Conservation (phyloP, 805 yeast genomes). For the Wickerhamomyces alni region DNA sequence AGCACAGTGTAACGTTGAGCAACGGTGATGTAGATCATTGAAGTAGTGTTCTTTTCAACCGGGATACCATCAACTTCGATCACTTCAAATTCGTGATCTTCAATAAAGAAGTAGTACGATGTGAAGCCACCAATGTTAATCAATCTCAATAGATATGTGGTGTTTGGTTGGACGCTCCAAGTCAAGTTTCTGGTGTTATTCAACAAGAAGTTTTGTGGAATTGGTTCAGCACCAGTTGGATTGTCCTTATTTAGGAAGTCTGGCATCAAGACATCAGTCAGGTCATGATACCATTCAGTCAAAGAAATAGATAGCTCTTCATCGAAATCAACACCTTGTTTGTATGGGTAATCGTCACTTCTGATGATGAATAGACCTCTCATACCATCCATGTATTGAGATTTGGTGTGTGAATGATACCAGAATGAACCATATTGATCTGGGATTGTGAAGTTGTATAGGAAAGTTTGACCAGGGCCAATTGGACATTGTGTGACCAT, state of each 20-base stretch:
- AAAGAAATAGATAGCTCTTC: slow-evolving; percentile 68
- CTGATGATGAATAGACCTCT: slow-evolving; percentile 73
- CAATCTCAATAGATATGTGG: slow-evolving; percentile 75
- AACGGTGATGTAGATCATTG: slow-evolving; percentile 69
- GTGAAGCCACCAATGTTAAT: slow-evolving; percentile 88
- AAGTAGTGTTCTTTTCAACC: slow-evolving; percentile 69
- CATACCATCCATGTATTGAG: slow-evolving; percentile 43
- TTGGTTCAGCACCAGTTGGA: slow-evolving; percentile 98
- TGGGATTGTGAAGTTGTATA: slow-evolving; percentile 34
- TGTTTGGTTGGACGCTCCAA: slow-evolving; percentile 78
- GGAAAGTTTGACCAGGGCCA: slow-evolving; percentile 34
- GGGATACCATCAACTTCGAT: slow-evolving; percentile 91
- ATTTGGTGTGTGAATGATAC: slow-evolving; percentile 48
- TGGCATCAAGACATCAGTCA: slow-evolving; percentile 41
- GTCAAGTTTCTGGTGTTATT: slow-evolving; percentile 77
- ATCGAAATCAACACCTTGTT: slow-evolving; percentile 49
- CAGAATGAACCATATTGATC: slow-evolving; percentile 45
- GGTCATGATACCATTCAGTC: slow-evolving; percentile 83
- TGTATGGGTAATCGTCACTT: slow-evolving; percentile 54
- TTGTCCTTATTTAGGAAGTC: slow-evolving; percentile 65
- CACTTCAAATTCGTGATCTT: slow-evolving; percentile 80
- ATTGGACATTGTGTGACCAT: slow-evolving; percentile 45
- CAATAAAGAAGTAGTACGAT: slow-evolving; percentile 83
- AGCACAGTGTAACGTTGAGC: slow-evolving; percentile 91
- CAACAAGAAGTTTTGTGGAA: slow-evolving; percentile 74